Evolutionary conservation across 2,329 filamentous ascomycete genomes (phyloP).

Genomic region (Curvularia hawaiiensis): DNA sequence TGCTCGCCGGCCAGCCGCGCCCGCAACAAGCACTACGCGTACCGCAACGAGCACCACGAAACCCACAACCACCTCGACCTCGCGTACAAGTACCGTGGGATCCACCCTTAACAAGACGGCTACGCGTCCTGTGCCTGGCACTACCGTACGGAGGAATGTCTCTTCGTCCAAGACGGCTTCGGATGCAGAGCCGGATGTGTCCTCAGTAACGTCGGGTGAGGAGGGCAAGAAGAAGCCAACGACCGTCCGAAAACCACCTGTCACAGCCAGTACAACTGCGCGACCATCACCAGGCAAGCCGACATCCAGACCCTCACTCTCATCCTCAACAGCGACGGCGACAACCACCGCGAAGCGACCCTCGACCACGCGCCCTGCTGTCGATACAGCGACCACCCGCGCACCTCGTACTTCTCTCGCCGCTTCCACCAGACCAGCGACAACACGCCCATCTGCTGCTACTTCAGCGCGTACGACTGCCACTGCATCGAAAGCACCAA

Average conservation of each 20-base stretch:
- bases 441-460: conserved; percentile 33
- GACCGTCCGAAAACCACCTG: conserved; percentile 33
- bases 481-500: conserved; percentile 27
- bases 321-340: conserved; percentile 19
- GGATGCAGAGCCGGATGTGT: conserved; percentile 42
- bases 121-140: conserved; percentile 39
- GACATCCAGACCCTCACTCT: conserved; percentile 9
- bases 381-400: conserved; percentile 30
- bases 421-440: conserved; percentile 26
- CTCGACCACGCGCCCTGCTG: conserved; percentile 32
- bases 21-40: conserved; percentile 27
- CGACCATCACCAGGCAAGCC: conserved; percentile 35
- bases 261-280: conserved; percentile 24
- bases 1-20: conserved; percentile 32
- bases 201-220: conserved; percentile 44
- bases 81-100: conserved; percentile 33
- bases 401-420: conserved; percentile 39
- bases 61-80: conserved; percentile 29
- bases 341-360: conserved; percentile 37
- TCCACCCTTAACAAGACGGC: conserved; percentile 45
- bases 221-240: conserved; percentile 41
- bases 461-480: conserved; percentile 27
- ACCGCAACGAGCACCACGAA: conserved; percentile 35
- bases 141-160: conserved; percentile 30
- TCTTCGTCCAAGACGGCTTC: conserved; percentile 29